Conservation (phyloP, 306 rosid species). For the Purshia tridentata region DNA sequence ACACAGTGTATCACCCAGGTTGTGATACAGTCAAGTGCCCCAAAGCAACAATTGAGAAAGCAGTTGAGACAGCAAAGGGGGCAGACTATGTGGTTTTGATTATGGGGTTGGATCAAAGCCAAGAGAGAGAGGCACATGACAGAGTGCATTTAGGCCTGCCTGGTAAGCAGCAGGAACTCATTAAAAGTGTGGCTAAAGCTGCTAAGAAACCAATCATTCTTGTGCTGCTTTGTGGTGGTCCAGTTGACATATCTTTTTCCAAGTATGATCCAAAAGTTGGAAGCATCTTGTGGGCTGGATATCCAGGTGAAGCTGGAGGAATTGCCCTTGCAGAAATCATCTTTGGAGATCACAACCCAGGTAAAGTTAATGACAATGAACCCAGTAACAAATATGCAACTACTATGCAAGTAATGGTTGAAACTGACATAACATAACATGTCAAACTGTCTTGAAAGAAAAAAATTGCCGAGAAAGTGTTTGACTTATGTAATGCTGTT, state of each 20-base stretch:
- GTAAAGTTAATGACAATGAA: constrained; percentile 25
- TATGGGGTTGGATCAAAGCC: constrained; percentile 82
- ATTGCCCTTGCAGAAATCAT: constrained; percentile 73
- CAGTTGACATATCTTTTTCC: constrained; percentile 71
- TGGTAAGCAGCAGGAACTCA: constrained; percentile 69
- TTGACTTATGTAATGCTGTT: constrained; percentile 17
- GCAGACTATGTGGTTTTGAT: constrained; percentile 77
- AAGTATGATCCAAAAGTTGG: constrained; percentile 62
- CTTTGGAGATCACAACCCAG: constrained; percentile 94
- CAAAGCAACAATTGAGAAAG: constrained; percentile 48
- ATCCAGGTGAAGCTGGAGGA: constrained; percentile 88
- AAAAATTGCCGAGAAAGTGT: background rate
- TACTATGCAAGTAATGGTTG: no score
- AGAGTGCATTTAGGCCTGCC: constrained; percentile 64
- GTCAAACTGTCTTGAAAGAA: background rate
- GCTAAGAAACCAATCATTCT: constrained; percentile 67
- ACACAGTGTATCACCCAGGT: constrained; percentile 54
- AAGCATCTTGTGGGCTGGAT: constrained; percentile 96
- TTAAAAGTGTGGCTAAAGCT: constrained; percentile 59
- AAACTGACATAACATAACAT: background rate
- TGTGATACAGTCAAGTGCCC: constrained; percentile 60
- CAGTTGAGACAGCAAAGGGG: constrained; percentile 47
- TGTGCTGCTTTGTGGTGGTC: constrained; percentile 86
- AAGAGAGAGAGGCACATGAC: constrained; percentile 72
- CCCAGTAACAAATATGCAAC: no score